phyloP scores from a whole-genome alignment of 306 rosid genomes.

The Leucaena leucocephala region DNA sequence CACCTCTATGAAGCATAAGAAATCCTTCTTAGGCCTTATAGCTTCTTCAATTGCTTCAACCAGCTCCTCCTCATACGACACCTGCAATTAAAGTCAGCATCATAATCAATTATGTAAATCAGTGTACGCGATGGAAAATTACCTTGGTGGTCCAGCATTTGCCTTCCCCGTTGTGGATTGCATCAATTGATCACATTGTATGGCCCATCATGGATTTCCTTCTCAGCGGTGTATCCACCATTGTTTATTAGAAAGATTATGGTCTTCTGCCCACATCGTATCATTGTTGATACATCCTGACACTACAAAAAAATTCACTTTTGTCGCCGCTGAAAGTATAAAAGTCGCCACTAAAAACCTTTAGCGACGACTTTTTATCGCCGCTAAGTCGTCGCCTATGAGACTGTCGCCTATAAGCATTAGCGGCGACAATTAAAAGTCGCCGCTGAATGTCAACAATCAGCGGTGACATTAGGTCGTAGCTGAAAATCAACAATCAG shows the following conservation, averaged over 20 bases:
- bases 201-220: constrained; percentile 75
- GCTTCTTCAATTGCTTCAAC: constrained; percentile 53
- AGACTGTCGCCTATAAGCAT: too few species aligned
- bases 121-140: constrained; percentile 3
- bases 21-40: constrained; percentile 49
- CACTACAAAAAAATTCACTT: too few species aligned
- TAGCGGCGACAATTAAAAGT: too few species aligned
- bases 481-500: too few species aligned
- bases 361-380: too few species aligned
- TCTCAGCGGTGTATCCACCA: constrained; percentile 74
- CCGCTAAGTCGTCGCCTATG: too few species aligned
- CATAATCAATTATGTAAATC: neutral
- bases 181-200: constrained; percentile 68
- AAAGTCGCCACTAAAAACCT: too few species aligned
- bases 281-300: constrained; percentile 74
- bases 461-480: too few species aligned
- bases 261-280: constrained; percentile 52
- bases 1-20: constrained; percentile 68
- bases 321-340: too few species aligned
- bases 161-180: constrained; percentile 71
- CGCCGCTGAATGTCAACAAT: too few species aligned
- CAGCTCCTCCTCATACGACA: constrained; percentile 63
- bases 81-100: constrained; percentile 40
- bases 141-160: constrained; percentile 85
- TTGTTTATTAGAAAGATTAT: constrained; percentile 69